Evolutionary conservation across 306 rosid genomes (phyloP), one percentile per base, ranked within the genome.

Genomic region (Leucaena leucocephala): DNA sequence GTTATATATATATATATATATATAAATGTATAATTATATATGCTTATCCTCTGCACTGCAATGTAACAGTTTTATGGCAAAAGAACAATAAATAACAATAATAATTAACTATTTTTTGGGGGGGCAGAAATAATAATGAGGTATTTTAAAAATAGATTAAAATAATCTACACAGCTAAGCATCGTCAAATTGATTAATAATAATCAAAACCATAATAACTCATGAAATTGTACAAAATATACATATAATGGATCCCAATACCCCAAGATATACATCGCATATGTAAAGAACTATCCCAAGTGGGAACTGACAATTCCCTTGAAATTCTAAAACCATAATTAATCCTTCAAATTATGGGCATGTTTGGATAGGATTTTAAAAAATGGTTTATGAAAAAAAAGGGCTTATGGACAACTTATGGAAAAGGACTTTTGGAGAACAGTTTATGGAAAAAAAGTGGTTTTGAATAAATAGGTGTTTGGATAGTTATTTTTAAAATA

Each of bases 241-340:
- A 43, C 52, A 76, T 43, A 67, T 43, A 72, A 76, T 74, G 75
- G 81, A 82, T 83, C 82, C 80, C 82, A 76, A 86, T 59, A 45
- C 50, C 16, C 16, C 40, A 48, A 36, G 54, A 67, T 17, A 68
- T 70, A 62, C 71, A 65, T 63, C 39, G 45, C 86, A 78, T 74
- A 68, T 78, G 68, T 5, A 6, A 22, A 6, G 38, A 44, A 43
- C 39, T 13, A 21, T 4, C 15, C 21, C 52, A 43, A 68, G 72
- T 19, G 34, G 55, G 55, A 68, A 7, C 49, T 61, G 71, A 54
- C 76, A 79, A 40, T 34, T 55, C 68, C 43, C 82, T 79, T 49
- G 76, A 75, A 85, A 65, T 19, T 21, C 45, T 64, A 16, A 84
- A 80, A 35, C n/a, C 33, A 10, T 44, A 68, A 21, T 46, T 49